Percentiles rank a stretch among this genome's conserved stretches.
Conservation (phyloP, 352 stramenopile genomes). For the Globisporangium splendens region DNA sequence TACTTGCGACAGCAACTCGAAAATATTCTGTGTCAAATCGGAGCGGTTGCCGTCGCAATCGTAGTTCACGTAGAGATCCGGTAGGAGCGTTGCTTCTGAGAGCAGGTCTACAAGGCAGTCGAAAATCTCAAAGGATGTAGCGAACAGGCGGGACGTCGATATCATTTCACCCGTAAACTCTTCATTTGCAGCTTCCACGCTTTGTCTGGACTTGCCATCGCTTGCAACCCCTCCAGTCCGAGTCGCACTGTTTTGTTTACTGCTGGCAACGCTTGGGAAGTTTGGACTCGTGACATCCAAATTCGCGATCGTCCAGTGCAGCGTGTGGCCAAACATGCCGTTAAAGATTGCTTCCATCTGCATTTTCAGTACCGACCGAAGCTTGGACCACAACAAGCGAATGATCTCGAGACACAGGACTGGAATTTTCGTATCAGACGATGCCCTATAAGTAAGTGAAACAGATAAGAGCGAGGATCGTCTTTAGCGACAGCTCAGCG, state of each 20-base stretch:
- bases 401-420: slow-evolving; percentile 62
- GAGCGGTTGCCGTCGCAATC: slow-evolving; percentile 98
- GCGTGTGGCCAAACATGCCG: slow-evolving; percentile 58
- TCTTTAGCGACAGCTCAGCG: neutral
- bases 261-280: slow-evolving; percentile 42
- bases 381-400: slow-evolving; percentile 71
- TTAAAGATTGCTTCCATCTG: slow-evolving; percentile 78
- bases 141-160: slow-evolving; percentile 47
- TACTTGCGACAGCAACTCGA: slow-evolving; percentile 91
- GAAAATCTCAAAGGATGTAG: slow-evolving; percentile 70
- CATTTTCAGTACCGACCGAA: slow-evolving; percentile 72
- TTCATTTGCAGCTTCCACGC: slow-evolving; percentile 51
- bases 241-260: neutral
- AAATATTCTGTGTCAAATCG: slow-evolving; percentile 89
- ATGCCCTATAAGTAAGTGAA: slow-evolving; percentile 26
- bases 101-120: slow-evolving; percentile 96
- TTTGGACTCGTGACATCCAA: slow-evolving; percentile 60
- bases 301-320: slow-evolving; percentile 66
- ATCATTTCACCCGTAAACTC: slow-evolving; percentile 64
- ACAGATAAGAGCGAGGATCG: neutral
- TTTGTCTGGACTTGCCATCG: neutral
- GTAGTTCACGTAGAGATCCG: slow-evolving; percentile 99
- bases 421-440: slow-evolving; percentile 46
- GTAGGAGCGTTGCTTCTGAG: slow-evolving; percentile 91
- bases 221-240: slow-evolving; percentile 1